Evolutionary conservation across 768 basidiomycete species (phyloP).

Genomic region (Leccinellum luteum): DNA sequence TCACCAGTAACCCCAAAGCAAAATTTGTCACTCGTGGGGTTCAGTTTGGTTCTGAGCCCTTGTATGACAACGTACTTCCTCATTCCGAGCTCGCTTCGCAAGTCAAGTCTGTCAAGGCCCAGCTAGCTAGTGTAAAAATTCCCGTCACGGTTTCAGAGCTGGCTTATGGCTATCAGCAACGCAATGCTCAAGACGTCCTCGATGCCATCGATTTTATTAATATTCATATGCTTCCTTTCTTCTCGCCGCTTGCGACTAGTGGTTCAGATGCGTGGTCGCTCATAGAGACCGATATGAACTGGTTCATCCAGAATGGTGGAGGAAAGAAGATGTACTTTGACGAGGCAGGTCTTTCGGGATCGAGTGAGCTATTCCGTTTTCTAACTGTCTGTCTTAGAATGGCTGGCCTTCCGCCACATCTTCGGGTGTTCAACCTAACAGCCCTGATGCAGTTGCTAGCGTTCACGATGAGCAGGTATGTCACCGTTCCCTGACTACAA

Average conservation of each 20-base stretch:
- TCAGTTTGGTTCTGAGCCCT: constrained; percentile 72
- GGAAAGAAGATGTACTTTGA: constrained; percentile 76
- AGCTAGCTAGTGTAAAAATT: constrained; percentile 51
- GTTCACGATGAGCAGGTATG: constrained; percentile 60
- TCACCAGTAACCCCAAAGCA: constrained; percentile 60
- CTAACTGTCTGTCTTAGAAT: constrained; percentile 44
- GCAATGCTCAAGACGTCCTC: constrained; percentile 50
- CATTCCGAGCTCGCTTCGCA: constrained; percentile 49
- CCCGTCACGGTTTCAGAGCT: constrained; percentile 69
- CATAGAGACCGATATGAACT: constrained; percentile 56
- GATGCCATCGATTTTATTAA: constrained; percentile 62
- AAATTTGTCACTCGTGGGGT: constrained; percentile 63
- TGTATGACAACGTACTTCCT: constrained; percentile 56
- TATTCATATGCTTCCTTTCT: constrained; percentile 72
- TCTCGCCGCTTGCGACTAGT: constrained; percentile 34
- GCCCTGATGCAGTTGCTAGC: constrained; percentile 55
- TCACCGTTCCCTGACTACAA: not conserved
- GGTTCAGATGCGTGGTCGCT: constrained; percentile 63
- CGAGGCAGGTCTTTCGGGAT: constrained; percentile 43
- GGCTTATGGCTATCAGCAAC: constrained; percentile 57
- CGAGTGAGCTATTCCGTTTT: not conserved
- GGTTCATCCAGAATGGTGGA: constrained; percentile 61
- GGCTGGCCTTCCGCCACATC: constrained; percentile 75
- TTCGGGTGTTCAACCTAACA: constrained; percentile 62
- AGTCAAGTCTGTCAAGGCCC: constrained; percentile 47